Evolutionary conservation across 2,329 filamentous ascomycete genomes (phyloP).

Genomic region (Rutstroemia sp.): DNA sequence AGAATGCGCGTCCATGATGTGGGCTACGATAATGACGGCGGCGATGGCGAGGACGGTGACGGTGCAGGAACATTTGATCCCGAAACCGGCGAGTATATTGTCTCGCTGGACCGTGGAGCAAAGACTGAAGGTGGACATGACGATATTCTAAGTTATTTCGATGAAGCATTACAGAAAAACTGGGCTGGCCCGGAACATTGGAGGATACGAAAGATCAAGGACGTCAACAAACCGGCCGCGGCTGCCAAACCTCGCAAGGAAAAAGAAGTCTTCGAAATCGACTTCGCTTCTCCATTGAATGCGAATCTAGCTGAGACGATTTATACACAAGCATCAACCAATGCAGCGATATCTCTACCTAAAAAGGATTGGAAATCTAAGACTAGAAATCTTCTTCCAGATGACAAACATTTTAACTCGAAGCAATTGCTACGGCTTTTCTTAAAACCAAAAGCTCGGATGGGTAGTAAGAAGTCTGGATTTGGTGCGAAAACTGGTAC

Average conservation of each 20-base stretch:
- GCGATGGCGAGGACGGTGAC: conserved; percentile 42
- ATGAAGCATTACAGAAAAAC: conserved; percentile 92
- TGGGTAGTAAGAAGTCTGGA: conserved; percentile 58
- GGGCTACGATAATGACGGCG: conserved; percentile 46
- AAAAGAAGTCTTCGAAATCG: conserved; percentile 92
- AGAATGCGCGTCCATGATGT: conserved; percentile 74
- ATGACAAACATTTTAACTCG: conserved; percentile 98
- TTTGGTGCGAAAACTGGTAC: conserved; percentile 38
- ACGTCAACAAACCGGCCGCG: conserved; percentile 56
- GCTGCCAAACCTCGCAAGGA: conserved; percentile 70
- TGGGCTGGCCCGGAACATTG: conserved; percentile 98
- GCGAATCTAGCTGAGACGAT: conserved; percentile 65
- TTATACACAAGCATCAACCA: conserved; percentile 74
- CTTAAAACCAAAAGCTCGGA: conserved; percentile 84
- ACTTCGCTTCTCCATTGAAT: conserved; percentile 74
- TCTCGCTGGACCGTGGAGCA: conserved; percentile 68
- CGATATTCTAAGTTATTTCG: conserved; percentile 96
- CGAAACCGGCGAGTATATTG: conserved; percentile 64
- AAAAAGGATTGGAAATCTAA: conserved; percentile 97
- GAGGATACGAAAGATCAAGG: conserved; percentile 92
- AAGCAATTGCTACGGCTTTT: conserved; percentile 83
- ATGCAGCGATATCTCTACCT: conserved; percentile 73
- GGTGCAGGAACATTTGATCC: conserved; percentile 54
- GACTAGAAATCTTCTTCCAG: conserved; percentile 83
- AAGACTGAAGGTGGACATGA: conserved; percentile 66